Percentiles rank a stretch among this genome's conserved stretches.
These are phyloP conservation scores for Heliosperma pusillum DNA, from an alignment of 148 eudicot genomes.

Conservation along the genomic window DNA sequence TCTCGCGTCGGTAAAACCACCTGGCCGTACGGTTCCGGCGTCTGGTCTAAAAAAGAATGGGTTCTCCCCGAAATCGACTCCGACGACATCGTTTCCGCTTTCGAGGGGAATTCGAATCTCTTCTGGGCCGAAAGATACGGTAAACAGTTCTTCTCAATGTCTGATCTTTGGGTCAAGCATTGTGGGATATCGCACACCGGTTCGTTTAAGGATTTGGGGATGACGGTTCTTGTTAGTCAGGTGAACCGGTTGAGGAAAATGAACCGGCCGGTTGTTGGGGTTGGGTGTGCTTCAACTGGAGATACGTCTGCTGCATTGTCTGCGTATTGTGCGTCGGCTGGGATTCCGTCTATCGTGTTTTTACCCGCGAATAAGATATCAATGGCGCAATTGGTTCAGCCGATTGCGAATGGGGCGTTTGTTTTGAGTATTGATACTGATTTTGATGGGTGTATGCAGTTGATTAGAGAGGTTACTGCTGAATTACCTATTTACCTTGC, in stretches of 20 bases:
- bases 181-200: constrained; percentile 95
- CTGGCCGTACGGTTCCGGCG: constrained; percentile 92
- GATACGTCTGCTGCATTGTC: constrained; percentile 89
- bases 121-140: constrained; percentile 93
- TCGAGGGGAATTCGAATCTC: constrained; percentile 77
- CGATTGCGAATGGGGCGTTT: constrained; percentile 84
- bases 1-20: constrained; percentile 75
- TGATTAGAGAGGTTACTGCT: constrained; percentile 80
- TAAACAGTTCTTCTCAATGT: constrained; percentile 76
- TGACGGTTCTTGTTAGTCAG: constrained; percentile 90
- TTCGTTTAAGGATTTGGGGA: constrained; percentile 80
- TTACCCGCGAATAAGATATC: constrained; percentile 74
- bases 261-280: constrained; percentile 78
- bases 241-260: constrained; percentile 76
- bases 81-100: constrained; percentile 70
- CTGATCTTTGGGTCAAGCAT: constrained; percentile 90
- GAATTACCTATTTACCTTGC: constrained; percentile 84
- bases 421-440: constrained; percentile 62
- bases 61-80: constrained; percentile 72
- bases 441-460: constrained; percentile 88
- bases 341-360: constrained; percentile 83
- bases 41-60: constrained; percentile 95
- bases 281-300: constrained; percentile 87
- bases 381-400: constrained; percentile 81
- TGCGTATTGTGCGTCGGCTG: constrained; percentile 90